Evolutionary conservation across 257 asterid genomes (phyloP).

Genomic region (Ilex aquifolium): DNA sequence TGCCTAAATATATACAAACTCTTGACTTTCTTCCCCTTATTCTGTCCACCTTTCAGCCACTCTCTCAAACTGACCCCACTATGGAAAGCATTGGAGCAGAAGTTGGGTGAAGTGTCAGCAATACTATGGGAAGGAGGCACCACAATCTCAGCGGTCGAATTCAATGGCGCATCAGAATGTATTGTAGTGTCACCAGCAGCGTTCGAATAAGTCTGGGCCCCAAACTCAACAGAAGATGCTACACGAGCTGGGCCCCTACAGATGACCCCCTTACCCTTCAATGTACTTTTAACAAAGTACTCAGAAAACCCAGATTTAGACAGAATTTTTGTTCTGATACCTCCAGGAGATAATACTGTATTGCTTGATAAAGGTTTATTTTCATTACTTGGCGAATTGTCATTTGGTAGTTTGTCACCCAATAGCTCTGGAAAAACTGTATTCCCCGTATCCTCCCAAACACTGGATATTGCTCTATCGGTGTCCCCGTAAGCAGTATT

Average conservation of each 20-base stretch:
- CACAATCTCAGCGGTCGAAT: conserved; percentile 27
- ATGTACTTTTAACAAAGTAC: conserved; percentile 62
- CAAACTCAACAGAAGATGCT: conserved; percentile 31
- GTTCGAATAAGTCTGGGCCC: conserved; percentile 26
- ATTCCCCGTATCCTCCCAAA: conserved; percentile 45
- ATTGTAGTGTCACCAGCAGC: conserved; percentile 23
- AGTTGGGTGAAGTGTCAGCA: conserved; percentile 26
- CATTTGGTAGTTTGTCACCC: conserved; percentile 29
- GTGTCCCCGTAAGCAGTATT: conserved; percentile 48
- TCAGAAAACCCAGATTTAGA: conserved; percentile 81
- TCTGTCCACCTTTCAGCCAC: conserved; percentile 56
- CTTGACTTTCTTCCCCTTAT: conserved; percentile 47
- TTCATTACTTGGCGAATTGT: conserved; percentile 26
- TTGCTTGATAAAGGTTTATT: conserved; percentile 34
- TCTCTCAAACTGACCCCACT: conserved; percentile 67
- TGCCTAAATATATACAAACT: conserved; percentile 69
- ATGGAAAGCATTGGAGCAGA: conserved; percentile 19
- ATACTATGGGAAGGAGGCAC: conserved; percentile 31
- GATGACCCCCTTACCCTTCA: conserved; percentile 72
- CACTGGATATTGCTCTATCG: conserved; percentile 37
- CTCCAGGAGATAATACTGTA: conserved; percentile 46
- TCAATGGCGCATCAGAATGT: conserved; percentile 31
- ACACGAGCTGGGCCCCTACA: conserved; percentile 41
- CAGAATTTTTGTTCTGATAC: conserved; percentile 69
- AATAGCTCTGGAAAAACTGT: conserved; percentile 43